These are phyloP conservation scores for Dipodascus geniculatus DNA, from an alignment of 805 yeast species.

Conservation along the genomic window DNA sequence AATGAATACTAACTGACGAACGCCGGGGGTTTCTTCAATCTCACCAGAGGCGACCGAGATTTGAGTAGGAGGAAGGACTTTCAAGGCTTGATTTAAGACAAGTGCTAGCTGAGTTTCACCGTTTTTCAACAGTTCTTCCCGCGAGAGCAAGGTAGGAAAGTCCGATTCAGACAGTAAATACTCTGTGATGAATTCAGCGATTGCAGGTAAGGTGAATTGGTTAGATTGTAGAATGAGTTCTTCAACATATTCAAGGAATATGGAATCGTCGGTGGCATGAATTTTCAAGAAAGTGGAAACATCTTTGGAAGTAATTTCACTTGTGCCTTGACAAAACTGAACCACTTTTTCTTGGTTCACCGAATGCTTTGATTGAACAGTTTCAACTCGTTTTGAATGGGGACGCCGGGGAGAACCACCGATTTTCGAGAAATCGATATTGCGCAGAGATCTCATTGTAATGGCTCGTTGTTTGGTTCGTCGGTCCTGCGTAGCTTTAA, in stretches of 20 bases:
- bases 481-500: neutral
- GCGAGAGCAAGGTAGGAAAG: neutral
- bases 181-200: neutral
- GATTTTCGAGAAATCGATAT: neutral
- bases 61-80: neutral
- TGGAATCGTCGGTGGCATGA: neutral
- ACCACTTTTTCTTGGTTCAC: neutral
- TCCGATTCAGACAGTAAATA: neutral
- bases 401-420: neutral
- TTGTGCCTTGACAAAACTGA: neutral
- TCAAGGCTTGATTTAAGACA: neutral
- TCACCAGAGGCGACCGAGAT: neutral
- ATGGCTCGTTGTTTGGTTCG: neutral
- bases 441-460: neutral
- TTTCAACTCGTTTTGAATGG: neutral
- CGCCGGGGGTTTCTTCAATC: neutral
- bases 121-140: neutral
- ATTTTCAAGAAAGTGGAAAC: neutral
- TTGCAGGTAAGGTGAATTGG: neutral
- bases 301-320: neutral
- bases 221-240: neutral
- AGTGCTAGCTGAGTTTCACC: neutral
- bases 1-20: neutral
- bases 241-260: neutral
- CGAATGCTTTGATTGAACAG: neutral